Conservation (phyloP, 176 grass and related monocot species). For the Zea luxurians region DNA sequence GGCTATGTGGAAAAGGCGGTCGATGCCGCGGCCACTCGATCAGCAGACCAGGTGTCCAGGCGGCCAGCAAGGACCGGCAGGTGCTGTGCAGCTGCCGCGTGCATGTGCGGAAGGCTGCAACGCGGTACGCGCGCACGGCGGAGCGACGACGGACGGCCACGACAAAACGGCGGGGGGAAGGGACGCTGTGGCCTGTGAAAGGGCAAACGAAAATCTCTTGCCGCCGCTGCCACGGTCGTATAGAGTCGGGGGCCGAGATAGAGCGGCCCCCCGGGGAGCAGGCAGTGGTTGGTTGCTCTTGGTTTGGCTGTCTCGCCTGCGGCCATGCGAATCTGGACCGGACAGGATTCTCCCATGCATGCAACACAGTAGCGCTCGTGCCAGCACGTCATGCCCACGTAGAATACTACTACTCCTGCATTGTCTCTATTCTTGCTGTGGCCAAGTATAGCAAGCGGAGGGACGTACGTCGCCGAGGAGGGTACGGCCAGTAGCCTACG, state of each 20-base stretch:
- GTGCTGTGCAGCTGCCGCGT: neutral
- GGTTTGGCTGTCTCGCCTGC: neutral
- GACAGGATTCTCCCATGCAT: neutral
- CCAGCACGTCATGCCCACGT: conserved; percentile 1
- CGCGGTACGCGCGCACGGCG: neutral
- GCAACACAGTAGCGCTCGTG: conserved; percentile 10
- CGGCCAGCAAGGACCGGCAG: neutral
- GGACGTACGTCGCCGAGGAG: too few relatives aligned
- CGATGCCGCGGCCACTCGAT: neutral
- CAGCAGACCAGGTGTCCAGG: conserved; percentile 35
- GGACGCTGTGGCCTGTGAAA: neutral
- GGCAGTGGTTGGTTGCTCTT: neutral
- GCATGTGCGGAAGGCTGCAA: neutral
- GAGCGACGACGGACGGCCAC: neutral
- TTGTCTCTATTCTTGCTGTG: too few relatives aligned
- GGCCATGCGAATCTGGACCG: neutral
- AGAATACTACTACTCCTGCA: too few relatives aligned
- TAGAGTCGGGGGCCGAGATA: neutral
- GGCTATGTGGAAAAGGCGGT: too few relatives aligned
- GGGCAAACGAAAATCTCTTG: neutral
- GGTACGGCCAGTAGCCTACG: too few relatives aligned
- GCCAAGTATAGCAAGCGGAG: too few relatives aligned
- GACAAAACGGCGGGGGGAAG: neutral
- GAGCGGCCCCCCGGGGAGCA: neutral
- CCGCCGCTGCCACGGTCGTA: neutral